Conservation (phyloP, 805 yeast species). For the Candida ipomoeae region DNA sequence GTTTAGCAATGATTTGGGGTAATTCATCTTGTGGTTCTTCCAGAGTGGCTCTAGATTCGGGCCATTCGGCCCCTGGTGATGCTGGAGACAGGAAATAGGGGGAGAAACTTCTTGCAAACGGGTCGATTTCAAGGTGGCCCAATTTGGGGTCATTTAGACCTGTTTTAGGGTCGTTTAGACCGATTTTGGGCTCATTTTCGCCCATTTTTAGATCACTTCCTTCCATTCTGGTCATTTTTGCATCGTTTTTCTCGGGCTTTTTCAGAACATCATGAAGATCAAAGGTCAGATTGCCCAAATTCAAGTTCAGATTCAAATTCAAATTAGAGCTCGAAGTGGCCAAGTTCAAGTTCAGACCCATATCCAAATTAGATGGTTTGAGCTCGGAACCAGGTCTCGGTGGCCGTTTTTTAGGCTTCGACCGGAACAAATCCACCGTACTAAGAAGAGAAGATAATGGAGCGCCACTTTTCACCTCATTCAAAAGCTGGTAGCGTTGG, state of each 20-base stretch:
- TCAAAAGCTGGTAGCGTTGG: constrained; percentile 66
- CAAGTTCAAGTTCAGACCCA: too few species aligned
- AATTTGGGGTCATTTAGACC: background rate
- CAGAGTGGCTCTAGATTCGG: background rate
- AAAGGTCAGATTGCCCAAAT: too few species aligned
- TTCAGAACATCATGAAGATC: too few species aligned
- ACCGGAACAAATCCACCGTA: constrained; percentile 66
- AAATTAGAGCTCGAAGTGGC: too few species aligned
- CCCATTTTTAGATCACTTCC: background rate
- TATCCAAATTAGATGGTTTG: too few species aligned
- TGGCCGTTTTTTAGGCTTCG: background rate
- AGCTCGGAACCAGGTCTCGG: too few species aligned
- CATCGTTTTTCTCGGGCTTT: too few species aligned
- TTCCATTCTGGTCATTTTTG: too few species aligned
- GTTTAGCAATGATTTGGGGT: constrained; percentile 63
- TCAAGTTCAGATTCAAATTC: too few species aligned
- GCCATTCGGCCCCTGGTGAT: background rate
- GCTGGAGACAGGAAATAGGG: background rate
- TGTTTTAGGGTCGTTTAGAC: too few species aligned
- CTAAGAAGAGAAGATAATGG: constrained; percentile 82
- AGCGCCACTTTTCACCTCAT: constrained; percentile 76
- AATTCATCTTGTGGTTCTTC: constrained; percentile 3
- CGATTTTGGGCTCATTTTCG: background rate
- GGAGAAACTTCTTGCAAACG: background rate
- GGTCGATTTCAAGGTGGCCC: background rate